Conservation (phyloP, 257 asterid species). For the Handroanthus guayacan region DNA sequence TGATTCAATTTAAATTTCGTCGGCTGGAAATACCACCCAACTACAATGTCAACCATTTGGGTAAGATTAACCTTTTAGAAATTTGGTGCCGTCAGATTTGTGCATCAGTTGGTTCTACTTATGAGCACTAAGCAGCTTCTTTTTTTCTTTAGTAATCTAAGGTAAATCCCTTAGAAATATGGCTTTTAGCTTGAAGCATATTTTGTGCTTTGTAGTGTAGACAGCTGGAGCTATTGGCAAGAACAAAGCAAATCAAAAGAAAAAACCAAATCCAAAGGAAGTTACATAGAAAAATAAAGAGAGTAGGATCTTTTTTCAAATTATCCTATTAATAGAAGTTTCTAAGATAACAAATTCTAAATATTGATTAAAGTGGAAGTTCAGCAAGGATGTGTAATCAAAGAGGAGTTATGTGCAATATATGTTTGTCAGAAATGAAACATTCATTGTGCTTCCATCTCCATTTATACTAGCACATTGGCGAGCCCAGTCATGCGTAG, state of each 20-base stretch:
- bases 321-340: neutral
- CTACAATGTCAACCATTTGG: slow-evolving; percentile 79
- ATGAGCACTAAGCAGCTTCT: neutral
- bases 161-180: slow-evolving; percentile 14
- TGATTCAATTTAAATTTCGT: slow-evolving; percentile 94
- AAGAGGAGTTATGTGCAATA: neutral
- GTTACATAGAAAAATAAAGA: neutral
- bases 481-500: neutral
- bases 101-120: slow-evolving; percentile 11
- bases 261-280: neutral
- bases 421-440: slow-evolving; percentile 14
- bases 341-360: neutral
- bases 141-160: slow-evolving; percentile 8
- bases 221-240: neutral
- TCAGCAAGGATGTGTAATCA: neutral
- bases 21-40: slow-evolving; percentile 92
- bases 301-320: neutral
- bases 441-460: neutral
- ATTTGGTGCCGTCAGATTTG: neutral
- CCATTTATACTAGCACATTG: slow-evolving; percentile 4
- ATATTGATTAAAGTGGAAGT: neutral
- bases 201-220: neutral
- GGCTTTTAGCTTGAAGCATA: slow-evolving; percentile 23
- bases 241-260: neutral
- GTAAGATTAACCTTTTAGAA: slow-evolving; percentile 51